These are phyloP conservation scores for Eimeria mitis DNA, from an alignment of 169 alveolate species.

Conservation along the genomic window DNA sequence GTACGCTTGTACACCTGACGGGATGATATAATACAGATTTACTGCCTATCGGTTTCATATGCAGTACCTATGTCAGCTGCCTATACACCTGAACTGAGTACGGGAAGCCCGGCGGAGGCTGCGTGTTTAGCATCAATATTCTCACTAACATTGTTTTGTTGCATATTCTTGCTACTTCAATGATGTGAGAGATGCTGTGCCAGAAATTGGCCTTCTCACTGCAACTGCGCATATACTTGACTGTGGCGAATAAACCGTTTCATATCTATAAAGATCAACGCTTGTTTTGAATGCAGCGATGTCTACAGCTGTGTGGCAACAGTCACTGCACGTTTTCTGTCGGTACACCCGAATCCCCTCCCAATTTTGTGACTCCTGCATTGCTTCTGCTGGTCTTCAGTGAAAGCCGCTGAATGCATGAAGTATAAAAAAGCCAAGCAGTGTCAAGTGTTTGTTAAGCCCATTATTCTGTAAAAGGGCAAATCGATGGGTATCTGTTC, in stretches of 20 bases:
- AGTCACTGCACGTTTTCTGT: not conserved
- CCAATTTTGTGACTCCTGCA: not conserved
- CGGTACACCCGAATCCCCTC: not conserved
- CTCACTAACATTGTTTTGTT: not conserved
- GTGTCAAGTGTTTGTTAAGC: not conserved
- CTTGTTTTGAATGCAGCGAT: not conserved
- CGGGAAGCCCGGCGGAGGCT: not conserved
- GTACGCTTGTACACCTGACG: not conserved
- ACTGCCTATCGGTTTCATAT: not conserved
- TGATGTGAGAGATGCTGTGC: not conserved
- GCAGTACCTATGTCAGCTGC: not conserved
- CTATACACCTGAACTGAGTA: constrained; percentile 28
- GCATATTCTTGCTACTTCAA: not conserved
- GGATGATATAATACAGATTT: not conserved
- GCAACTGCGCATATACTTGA: not conserved
- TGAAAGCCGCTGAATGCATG: not conserved
- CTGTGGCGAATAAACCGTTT: no score
- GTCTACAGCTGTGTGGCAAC: not conserved
- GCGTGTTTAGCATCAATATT: not conserved
- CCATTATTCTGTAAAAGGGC: not conserved
- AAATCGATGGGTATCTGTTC: not conserved
- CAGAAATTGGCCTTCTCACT: not conserved
- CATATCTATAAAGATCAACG: not conserved
- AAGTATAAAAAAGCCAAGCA: not conserved
- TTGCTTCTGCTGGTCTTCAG: not conserved